Evolutionary conservation across 345 rosid genomes (phyloP), one percentile per base, ranked within the genome.

Genomic region (Eucalyptus regnans): DNA sequence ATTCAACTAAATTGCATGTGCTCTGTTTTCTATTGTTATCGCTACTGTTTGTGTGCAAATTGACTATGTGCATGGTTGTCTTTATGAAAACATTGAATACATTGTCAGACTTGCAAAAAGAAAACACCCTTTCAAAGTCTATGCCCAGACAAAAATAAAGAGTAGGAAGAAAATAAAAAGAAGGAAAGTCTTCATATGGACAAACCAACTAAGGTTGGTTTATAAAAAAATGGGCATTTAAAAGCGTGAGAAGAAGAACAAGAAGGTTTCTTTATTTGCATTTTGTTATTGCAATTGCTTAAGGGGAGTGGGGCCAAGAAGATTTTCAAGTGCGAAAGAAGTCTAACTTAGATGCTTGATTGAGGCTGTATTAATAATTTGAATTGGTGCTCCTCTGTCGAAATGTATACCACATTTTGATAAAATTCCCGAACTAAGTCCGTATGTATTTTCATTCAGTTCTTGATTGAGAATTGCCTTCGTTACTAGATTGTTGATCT

Each of bases 301-400:
- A 76, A 1, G 29, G 23, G 2, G 8, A 83, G 52, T 41, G 46
- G 68, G 27, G 8, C 8, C 49, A 41, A 20, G 83, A 76, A 76
- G 48, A 20, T 76, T 41, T 68, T 76, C 14, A 44, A 41, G 29
- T 11, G 3, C 9, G 8, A 76, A 52, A 37, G 3, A 41, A 56
- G 41, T 89, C 54, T 91, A 89, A 90, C 90, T 92, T 25, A 52
- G 86, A 76, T 90, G 71, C 91, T 92, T 92, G 58, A 52, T 52
- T 52, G 58, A 7, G 10, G 25, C 1, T 52, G 0, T 18, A 52
- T 18, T 52, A 52, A 52, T 52, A 7, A 52, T 52, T 18, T 52
- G 58, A 52, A 52, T 1, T 7, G 5, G 25, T 52, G 58, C 58
- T 52, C 10, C 0, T 52, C 0, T 18, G 2, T 4, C 2, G 1